A percentile compares a stretch with the other conserved stretches of the same genome.
Evolutionary conservation across 2,329 filamentous ascomycete species (phyloP).

Genomic region (Penicillium sp.): DNA sequence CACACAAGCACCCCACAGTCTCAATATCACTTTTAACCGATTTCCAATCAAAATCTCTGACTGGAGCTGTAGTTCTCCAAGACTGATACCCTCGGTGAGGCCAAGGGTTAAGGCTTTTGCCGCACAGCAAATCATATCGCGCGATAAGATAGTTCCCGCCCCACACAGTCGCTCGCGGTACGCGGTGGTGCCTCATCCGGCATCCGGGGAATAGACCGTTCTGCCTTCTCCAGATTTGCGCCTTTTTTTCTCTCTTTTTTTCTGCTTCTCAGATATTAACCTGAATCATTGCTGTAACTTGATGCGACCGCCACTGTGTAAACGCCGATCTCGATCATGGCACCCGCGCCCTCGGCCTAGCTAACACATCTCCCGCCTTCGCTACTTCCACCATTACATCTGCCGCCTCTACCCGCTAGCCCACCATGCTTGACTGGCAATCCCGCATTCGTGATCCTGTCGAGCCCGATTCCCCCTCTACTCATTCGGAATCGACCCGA

Average conservation of each 20-base stretch:
- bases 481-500: background rate
- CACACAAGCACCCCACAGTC: background rate
- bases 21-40: background rate
- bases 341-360: conserved; percentile 2
- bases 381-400: background rate
- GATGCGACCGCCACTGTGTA: conserved; percentile 5
- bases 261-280: background rate
- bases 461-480: conserved; percentile 1
- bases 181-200: conserved; percentile 7
- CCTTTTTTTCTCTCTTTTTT: background rate
- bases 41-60: background rate
- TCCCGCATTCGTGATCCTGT: conserved; percentile 6
- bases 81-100: background rate
- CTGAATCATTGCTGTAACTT: background rate
- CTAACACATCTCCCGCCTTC: background rate
- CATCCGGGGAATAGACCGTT: conserved; percentile 6
- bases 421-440: conserved; percentile 13
- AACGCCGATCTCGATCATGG: conserved; percentile 9
- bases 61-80: background rate
- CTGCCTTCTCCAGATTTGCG: background rate
- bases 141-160: conserved; percentile 9
- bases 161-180: conserved; percentile 2
- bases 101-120: conserved; percentile 13
- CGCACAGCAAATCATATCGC: conserved; percentile 9
- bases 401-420: background rate